phyloP scores from a whole-genome alignment of 2,329 filamentous ascomycete species.

The Dendryphion nanum region DNA sequence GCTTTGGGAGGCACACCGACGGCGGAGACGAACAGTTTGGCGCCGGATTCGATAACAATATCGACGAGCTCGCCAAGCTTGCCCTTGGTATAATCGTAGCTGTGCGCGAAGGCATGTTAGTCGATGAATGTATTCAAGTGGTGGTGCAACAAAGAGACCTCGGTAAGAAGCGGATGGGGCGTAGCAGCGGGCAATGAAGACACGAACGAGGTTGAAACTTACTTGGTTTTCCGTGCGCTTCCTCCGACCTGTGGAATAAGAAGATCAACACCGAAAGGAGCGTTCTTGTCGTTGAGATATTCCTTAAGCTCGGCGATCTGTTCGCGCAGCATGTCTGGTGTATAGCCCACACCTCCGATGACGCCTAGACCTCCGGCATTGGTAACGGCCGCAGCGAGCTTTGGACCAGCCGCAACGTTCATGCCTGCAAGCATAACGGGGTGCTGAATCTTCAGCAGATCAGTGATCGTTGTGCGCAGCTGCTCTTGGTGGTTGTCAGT shows the following conservation, averaged over 20 bases:
- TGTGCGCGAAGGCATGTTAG: slow-evolving; percentile 38
- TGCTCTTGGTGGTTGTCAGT: slow-evolving; percentile 58
- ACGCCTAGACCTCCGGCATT: slow-evolving; percentile 97
- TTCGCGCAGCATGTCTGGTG: slow-evolving; percentile 93
- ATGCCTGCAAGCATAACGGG: slow-evolving; percentile 94
- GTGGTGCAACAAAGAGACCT: too few species aligned
- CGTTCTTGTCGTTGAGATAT: slow-evolving; percentile 83
- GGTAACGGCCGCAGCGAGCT: slow-evolving; percentile 92
- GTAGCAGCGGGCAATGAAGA: not conserved
- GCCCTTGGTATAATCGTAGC: slow-evolving; percentile 99
- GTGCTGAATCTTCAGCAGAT: slow-evolving; percentile 97
- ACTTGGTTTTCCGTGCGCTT: slow-evolving; percentile 92
- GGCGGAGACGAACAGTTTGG: slow-evolving; percentile 92
- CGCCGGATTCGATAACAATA: slow-evolving; percentile 88
- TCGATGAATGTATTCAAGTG: not conserved
- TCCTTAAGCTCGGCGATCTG: slow-evolving; percentile 94
- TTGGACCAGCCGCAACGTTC: slow-evolving; percentile 97
- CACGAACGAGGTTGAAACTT: slow-evolving; percentile 17
- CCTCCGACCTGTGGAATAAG: slow-evolving; percentile 93
- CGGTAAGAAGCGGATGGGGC: not conserved
- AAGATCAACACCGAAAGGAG: slow-evolving; percentile 91
- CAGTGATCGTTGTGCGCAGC: slow-evolving; percentile 88
- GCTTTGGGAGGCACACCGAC: slow-evolving; percentile 88
- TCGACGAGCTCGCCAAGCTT: slow-evolving; percentile 89
- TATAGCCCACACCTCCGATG: slow-evolving; percentile 93